These are phyloP conservation scores for Sarocladium kiliense DNA, from an alignment of 2,329 filamentous ascomycete genomes.

Conservation along the genomic window DNA sequence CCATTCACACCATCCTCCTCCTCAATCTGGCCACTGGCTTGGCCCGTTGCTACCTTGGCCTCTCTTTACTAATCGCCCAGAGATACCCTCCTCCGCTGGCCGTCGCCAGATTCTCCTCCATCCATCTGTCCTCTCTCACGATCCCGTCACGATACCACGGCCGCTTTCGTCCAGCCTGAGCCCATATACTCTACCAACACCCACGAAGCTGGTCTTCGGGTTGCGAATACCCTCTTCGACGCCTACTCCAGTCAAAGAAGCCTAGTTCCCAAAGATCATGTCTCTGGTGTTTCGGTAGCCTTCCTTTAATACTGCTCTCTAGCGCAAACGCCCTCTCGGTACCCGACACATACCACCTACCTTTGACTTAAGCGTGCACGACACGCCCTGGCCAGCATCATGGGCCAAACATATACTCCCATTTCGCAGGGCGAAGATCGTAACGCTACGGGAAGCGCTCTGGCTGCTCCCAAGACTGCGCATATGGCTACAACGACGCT, in stretches of 20 bases:
- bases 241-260: background rate
- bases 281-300: conserved; percentile 1
- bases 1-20: conserved; percentile 1
- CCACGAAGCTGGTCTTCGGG: conserved; percentile 6
- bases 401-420: conserved; percentile 47
- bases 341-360: background rate
- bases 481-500: conserved; percentile 88
- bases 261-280: background rate
- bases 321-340: background rate
- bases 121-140: background rate
- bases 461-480: conserved; percentile 31
- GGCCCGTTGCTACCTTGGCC: conserved; percentile 7
- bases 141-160: background rate
- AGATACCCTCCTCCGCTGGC: background rate
- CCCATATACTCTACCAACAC: background rate
- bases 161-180: background rate
- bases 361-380: background rate
- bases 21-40: conserved; percentile 7
- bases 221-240: background rate
- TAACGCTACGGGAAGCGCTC: conserved; percentile 16
- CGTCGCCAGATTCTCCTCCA: background rate
- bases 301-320: background rate
- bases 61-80: conserved; percentile 6
- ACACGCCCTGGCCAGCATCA: conserved; percentile 18
- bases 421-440: conserved; percentile 36